These are phyloP conservation scores for Coniochaeta sp. DNA, from an alignment of 2,329 filamentous ascomycete species.

Conservation along the genomic window DNA sequence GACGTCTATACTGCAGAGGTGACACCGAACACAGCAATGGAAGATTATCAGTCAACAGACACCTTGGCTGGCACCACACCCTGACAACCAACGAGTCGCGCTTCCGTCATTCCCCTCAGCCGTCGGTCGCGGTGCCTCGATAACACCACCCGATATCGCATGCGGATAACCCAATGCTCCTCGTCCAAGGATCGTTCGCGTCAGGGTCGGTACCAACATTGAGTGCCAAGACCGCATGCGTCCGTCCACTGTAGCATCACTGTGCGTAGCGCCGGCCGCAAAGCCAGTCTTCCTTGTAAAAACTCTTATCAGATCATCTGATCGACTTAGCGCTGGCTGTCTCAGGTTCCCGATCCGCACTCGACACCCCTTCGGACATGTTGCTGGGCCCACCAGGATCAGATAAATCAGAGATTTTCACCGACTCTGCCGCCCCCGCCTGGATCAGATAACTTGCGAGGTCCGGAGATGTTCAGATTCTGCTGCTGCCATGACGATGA, in stretches of 20 bases:
- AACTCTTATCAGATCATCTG: constrained; percentile 3
- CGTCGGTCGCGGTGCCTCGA: no score
- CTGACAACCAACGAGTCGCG: not conserved
- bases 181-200: no score
- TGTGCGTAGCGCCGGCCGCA: not conserved
- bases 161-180: no score
- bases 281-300: not conserved
- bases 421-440: no score
- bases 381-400: not conserved
- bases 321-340: not conserved
- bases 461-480: not conserved
- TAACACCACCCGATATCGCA: not conserved
- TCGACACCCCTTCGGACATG: not conserved
- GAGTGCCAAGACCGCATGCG: no score
- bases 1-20: not conserved
- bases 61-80: not conserved
- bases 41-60: not conserved
- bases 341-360: not conserved
- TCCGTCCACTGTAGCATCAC: not conserved
- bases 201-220: no score
- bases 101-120: not conserved
- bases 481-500: not conserved
- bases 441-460: not conserved
- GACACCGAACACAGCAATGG: not conserved
- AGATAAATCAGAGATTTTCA: not conserved